Evolutionary conservation across 768 basidiomycete genomes (phyloP).

Genomic region (Peribolospora baueri): DNA sequence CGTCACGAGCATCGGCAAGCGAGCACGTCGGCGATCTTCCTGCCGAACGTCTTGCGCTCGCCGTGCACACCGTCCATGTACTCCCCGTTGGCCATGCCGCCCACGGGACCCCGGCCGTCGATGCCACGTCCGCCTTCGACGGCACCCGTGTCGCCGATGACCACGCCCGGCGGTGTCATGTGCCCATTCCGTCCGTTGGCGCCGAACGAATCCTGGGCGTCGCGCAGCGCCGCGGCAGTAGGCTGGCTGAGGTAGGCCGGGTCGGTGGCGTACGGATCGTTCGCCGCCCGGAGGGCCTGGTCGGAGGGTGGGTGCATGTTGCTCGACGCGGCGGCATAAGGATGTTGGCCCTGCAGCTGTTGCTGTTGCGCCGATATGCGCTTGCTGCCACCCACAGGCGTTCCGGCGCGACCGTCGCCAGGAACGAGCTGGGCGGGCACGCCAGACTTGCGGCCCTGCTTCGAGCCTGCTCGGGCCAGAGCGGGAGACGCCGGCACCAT

Average conservation of each 20-base stretch:
- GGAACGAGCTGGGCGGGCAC: constrained; percentile 48
- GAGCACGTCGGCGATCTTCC: constrained; percentile 10
- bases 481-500: constrained; percentile 46
- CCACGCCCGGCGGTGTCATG: too few species aligned
- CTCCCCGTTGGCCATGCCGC: constrained; percentile 6
- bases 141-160: neutral
- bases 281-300: neutral
- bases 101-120: constrained; percentile 7
- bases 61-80: constrained; percentile 9
- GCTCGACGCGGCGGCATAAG: constrained; percentile 29
- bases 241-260: too few species aligned
- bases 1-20: constrained; percentile 13
- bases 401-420: constrained; percentile 34
- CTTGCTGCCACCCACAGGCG: constrained; percentile 32
- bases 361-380: constrained; percentile 26
- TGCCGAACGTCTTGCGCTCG: constrained; percentile 7
- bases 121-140: constrained; percentile 6
- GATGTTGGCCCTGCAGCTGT: constrained; percentile 31
- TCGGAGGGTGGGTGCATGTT: constrained; percentile 1
- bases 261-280: too few species aligned
- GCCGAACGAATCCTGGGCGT: too few species aligned
- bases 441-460: constrained; percentile 30
- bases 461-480: constrained; percentile 50
- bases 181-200: too few species aligned
- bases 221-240: too few species aligned